phyloP scores from a whole-genome alignment of 2,329 filamentous ascomycete genomes.

The Ophiostoma tasmaniense region DNA sequence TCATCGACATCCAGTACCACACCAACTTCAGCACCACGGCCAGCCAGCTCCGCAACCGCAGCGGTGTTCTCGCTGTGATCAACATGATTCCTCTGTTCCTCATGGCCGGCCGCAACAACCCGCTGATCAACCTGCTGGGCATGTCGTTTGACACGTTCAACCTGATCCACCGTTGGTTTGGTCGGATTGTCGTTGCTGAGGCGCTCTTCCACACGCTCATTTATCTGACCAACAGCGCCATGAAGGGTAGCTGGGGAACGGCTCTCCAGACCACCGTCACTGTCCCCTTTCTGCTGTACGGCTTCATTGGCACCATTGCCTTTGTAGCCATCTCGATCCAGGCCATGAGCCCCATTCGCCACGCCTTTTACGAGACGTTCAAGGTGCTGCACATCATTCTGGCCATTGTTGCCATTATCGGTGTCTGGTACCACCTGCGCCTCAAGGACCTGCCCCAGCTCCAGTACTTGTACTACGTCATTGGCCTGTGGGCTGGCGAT shows the following conservation, averaged over 20 bases:
- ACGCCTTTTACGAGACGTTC: conserved; percentile 74
- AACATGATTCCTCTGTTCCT: conserved; percentile 74
- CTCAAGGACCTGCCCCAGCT: conserved; percentile 47
- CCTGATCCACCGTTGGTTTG: conserved; percentile 71
- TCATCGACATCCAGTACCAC: conserved; percentile 54
- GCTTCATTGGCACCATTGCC: conserved; percentile 53
- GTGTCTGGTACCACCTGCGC: conserved; percentile 59
- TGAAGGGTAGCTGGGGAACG: conserved; percentile 39
- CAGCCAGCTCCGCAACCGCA: conserved; percentile 54
- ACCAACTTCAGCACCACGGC: conserved; percentile 37
- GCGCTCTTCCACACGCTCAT: conserved; percentile 56
- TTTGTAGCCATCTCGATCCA: conserved; percentile 58
- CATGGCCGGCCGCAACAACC: conserved; percentile 69
- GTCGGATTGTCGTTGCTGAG: conserved; percentile 65
- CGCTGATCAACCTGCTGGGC: conserved; percentile 60
- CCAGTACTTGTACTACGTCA: conserved; percentile 50
- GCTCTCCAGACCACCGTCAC: conserved; percentile 31
- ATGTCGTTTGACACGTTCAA: conserved; percentile 80
- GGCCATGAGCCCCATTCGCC: conserved; percentile 60
- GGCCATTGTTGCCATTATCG: conserved; percentile 51
- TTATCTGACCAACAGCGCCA: conserved; percentile 41
- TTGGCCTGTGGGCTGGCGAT: conserved; percentile 61
- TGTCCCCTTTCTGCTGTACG: conserved; percentile 47
- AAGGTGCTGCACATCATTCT: conserved; percentile 61
- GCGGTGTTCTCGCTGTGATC: conserved; percentile 59